Conservation (phyloP, 305 asterid genomes). For the Fraxinus albicans region DNA sequence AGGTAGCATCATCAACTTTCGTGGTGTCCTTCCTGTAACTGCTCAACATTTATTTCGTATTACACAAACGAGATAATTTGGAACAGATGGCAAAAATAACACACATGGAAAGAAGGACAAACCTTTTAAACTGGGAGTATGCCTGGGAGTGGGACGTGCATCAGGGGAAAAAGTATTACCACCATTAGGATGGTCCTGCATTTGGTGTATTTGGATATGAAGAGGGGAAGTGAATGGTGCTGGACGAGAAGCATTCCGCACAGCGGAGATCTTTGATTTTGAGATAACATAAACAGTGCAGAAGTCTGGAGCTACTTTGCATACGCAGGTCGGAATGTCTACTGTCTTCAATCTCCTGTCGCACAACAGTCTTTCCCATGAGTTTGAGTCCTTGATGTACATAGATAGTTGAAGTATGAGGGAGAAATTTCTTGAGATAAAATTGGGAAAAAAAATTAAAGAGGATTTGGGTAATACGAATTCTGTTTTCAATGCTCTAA, state of each 20-base stretch:
- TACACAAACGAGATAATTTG: neutral
- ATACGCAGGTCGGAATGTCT: constrained; percentile 61
- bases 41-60: constrained; percentile 12
- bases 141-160: constrained; percentile 29
- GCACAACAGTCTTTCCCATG: neutral
- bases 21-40: constrained; percentile 43
- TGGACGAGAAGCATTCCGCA: constrained; percentile 60
- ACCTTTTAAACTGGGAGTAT: constrained; percentile 42
- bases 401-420: neutral
- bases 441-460: neutral
- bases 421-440: neutral
- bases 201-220: constrained; percentile 37
- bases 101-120: constrained; percentile 6
- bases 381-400: neutral
- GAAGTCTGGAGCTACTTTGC: constrained; percentile 78
- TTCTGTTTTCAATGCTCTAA: neutral
- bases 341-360: constrained; percentile 66
- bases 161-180: constrained; percentile 23
- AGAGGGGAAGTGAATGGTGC: constrained; percentile 82
- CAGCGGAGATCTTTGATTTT: constrained; percentile 71
- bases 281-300: constrained; percentile 84
- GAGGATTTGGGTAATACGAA: neutral
- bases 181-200: constrained; percentile 33
- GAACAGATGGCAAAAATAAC: neutral
- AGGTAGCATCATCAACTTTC: constrained; percentile 24